Conservation (phyloP, 306 rosid species). For the Prunus mira region DNA sequence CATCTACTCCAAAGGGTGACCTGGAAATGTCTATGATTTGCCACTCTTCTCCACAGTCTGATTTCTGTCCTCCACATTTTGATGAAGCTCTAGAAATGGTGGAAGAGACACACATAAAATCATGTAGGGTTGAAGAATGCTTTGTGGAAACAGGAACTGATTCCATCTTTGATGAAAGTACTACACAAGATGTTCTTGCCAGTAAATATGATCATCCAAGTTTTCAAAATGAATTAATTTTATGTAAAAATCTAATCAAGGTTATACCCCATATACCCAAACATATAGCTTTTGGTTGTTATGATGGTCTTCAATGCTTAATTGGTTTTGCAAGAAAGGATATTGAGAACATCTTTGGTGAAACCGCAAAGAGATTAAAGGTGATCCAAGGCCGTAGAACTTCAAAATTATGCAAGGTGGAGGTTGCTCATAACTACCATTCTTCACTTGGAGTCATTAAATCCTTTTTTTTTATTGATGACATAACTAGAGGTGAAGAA, state of each 20-base stretch:
- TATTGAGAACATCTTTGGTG: background rate
- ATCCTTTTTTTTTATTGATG: constrained; percentile 1
- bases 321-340: background rate
- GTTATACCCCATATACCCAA: constrained; percentile 16
- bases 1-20: constrained; percentile 11
- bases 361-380: background rate
- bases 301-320: background rate
- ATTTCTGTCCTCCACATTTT: background rate
- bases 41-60: background rate
- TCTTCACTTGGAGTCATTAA: background rate
- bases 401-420: background rate
- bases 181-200: background rate
- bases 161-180: background rate
- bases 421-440: background rate
- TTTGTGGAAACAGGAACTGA: background rate
- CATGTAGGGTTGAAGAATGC: background rate
- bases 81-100: background rate
- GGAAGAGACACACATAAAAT: background rate
- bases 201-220: background rate
- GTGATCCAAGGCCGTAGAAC: background rate
- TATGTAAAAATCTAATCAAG: constrained; percentile 12
- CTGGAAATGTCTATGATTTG: constrained; percentile 6
- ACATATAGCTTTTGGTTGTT: background rate
- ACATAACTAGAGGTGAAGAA: constrained; percentile 19
- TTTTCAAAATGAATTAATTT: background rate